These are phyloP conservation scores for Colletotrichum melonis DNA, from an alignment of 2,329 filamentous ascomycete genomes.

Conservation along the genomic window DNA sequence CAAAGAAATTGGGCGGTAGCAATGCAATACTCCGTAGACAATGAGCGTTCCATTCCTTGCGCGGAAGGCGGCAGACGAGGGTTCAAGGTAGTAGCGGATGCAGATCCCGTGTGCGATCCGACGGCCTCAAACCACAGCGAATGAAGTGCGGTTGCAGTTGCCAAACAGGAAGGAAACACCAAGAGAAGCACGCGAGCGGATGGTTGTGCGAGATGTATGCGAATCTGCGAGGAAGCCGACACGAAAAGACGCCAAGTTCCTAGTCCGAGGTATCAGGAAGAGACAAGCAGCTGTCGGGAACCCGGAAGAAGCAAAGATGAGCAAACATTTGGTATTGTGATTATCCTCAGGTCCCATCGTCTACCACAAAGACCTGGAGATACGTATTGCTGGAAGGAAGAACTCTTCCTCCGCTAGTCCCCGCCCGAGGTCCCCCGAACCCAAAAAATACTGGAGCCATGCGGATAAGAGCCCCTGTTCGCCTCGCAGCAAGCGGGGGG, in stretches of 20 bases:
- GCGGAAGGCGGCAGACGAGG: background rate
- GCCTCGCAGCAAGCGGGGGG: background rate
- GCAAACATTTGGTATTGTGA: background rate
- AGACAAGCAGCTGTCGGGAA: background rate
- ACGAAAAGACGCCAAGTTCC: background rate
- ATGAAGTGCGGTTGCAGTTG: background rate
- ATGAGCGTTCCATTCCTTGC: background rate
- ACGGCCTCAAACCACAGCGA: background rate
- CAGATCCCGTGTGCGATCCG: background rate
- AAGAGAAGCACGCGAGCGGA: background rate
- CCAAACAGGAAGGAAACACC: slow-evolving; percentile 3
- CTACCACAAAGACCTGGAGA: background rate
- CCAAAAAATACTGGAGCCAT: background rate
- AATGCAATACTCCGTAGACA: background rate
- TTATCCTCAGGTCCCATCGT: no score
- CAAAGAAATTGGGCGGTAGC: background rate
- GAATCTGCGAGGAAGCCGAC: background rate
- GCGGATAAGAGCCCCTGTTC: background rate
- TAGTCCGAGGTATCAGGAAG: background rate
- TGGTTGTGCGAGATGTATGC: background rate
- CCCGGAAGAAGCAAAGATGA: background rate
- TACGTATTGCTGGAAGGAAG: background rate
- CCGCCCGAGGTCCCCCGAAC: background rate
- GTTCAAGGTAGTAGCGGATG: background rate
- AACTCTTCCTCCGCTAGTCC: background rate